Percentiles rank a stretch among this genome's conserved stretches.
Conservation (phyloP, 1,284 basidiomycete genomes). For the Tilletia caries region DNA sequence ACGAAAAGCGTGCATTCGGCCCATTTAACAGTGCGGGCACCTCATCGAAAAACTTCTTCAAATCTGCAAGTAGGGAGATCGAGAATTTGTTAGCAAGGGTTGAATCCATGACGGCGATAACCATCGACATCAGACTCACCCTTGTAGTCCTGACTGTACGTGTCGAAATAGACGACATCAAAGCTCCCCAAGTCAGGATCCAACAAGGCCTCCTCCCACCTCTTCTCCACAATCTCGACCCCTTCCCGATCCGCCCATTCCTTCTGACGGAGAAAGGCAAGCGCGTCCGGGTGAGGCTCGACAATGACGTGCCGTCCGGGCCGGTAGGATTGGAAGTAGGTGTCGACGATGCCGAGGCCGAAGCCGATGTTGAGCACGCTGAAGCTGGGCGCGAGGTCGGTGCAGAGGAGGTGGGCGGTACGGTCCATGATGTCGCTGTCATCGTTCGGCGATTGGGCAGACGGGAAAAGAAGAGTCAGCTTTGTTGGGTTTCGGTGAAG, state of each 20-base stretch:
- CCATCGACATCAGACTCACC: slow-evolving; percentile 56
- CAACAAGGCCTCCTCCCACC: slow-evolving; percentile 67
- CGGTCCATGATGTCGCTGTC: slow-evolving; percentile 44
- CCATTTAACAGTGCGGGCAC: slow-evolving; percentile 77
- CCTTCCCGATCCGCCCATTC: slow-evolving; percentile 38
- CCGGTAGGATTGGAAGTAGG: slow-evolving; percentile 69
- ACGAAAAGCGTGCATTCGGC: slow-evolving; percentile 69
- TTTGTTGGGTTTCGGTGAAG: neutral
- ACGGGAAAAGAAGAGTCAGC: neutral
- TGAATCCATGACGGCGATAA: neutral
- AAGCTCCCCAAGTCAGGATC: slow-evolving; percentile 66
- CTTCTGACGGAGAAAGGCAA: slow-evolving; percentile 67
- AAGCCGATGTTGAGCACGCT: slow-evolving; percentile 87
- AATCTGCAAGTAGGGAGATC: slow-evolving; percentile 55
- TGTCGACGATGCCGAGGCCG: slow-evolving; percentile 89
- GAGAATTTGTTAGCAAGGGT: too few species aligned
- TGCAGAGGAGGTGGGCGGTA: slow-evolving; percentile 37
- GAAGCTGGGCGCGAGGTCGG: slow-evolving; percentile 57
- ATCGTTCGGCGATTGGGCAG: too few species aligned
- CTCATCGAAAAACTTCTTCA: slow-evolving; percentile 77
- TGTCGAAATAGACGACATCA: slow-evolving; percentile 90
- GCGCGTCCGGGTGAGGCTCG: slow-evolving; percentile 89
- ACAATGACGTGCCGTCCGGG: slow-evolving; percentile 82
- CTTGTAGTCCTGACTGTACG: slow-evolving; percentile 82
- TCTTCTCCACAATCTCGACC: slow-evolving; percentile 43